Percentiles rank a stretch among this genome's conserved stretches.
Evolutionary conservation across 148 eudicot genomes (phyloP).

Genomic region (Chenopodium formosanum): DNA sequence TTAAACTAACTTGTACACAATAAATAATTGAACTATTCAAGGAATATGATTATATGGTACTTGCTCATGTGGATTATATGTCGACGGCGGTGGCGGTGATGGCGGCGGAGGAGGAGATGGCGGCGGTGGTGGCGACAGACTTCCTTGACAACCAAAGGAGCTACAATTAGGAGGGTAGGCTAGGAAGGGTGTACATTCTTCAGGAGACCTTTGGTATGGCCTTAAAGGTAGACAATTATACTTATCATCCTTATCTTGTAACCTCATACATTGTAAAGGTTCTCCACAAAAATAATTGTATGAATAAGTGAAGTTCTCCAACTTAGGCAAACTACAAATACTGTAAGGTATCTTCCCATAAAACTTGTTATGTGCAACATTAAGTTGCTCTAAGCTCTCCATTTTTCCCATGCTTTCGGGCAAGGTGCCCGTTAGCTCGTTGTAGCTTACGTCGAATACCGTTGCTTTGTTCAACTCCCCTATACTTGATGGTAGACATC

Average conservation of each 20-base stretch:
- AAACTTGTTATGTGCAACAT: constrained; percentile 57
- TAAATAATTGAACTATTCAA: not conserved
- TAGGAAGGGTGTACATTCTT: constrained; percentile 45
- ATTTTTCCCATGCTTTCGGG: constrained; percentile 54
- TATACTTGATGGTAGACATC: constrained; percentile 55
- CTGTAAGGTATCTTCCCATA: constrained; percentile 54
- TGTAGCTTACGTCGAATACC: constrained; percentile 62
- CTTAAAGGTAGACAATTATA: constrained; percentile 51
- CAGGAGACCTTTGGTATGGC: constrained; percentile 46
- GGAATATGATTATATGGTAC: not conserved
- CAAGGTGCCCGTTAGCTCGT: constrained; percentile 43
- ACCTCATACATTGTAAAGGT: constrained; percentile 35
- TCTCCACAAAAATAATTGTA: constrained; percentile 53
- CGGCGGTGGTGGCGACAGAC: constrained; percentile 12
- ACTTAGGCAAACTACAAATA: constrained; percentile 57
- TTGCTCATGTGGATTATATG: not conserved
- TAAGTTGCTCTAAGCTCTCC: constrained; percentile 58
- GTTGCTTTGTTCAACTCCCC: constrained; percentile 41
- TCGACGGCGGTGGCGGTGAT: constrained; percentile 6
- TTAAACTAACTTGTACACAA: not conserved
- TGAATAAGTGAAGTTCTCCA: constrained; percentile 65
- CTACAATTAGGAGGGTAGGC: constrained; percentile 45
- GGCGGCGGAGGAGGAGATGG: constrained; percentile 28
- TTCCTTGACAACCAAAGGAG: constrained; percentile 33
- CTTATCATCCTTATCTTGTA: constrained; percentile 44